Evolutionary conservation across 805 yeast genomes (phyloP), one percentile per base, ranked within the genome.

Genomic region (Kazachstania psychrophila): DNA sequence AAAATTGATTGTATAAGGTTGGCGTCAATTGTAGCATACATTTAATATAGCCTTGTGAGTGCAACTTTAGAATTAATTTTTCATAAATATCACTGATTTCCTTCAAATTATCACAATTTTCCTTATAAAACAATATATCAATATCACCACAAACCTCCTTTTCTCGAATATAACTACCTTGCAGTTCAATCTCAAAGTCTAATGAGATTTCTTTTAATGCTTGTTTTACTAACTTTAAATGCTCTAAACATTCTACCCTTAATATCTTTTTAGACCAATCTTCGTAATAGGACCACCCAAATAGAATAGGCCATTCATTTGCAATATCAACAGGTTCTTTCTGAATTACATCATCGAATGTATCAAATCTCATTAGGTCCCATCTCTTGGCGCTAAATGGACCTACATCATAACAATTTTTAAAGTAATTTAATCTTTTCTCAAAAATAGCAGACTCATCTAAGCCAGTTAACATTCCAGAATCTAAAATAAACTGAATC

Each of bases 201-300:
- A 44, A 36, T 19, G 56, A 56, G 3, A 58, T 38, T 5, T 17
- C 14, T 15, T 34, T 20, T 10, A 56, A 22, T 26, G 43, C 45
- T 14, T 40, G 29, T 23, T 38, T 33, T 1, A 58, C 45, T 9
- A 45, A 38, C 10, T 42, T 20, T 9, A 49, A 36, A 38, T 53
- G 54, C n/a, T 31, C 22, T 12, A 40, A 44, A 35, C 56, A 49
- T 39, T 55, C 62, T 10, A 32, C 37, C 29, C 61, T 41, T 2
- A 49, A 36, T 4, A 58, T 52, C 9, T 35, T 36, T 23, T 31
- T 40, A 15, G 38, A 32, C 62, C 62, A 58, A 31, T 58, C 62
- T 14, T 54, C 53, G 38, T 49, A 58, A 36, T 47, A 58, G 2
- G 51, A 43, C 58, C 59, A 56, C 10, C 62, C 62, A 41, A 46